Conservation (phyloP, 805 yeast species). For the Torulaspora microellipsoides region DNA sequence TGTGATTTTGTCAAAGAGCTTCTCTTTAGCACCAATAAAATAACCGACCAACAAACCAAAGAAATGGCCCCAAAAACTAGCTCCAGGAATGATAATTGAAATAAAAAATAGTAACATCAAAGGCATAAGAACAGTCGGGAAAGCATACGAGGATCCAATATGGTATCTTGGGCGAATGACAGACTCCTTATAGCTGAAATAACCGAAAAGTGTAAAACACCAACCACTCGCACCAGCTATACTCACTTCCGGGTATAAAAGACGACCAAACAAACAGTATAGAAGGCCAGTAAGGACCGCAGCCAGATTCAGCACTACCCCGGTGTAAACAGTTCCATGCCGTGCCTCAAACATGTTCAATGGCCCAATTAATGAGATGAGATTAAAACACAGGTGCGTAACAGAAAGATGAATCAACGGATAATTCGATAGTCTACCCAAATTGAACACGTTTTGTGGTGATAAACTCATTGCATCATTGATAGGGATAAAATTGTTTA, state of each 20-base stretch:
- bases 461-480: conserved; percentile 12
- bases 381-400: conserved; percentile 58
- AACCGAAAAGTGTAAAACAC: conserved; percentile 63
- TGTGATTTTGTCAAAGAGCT: conserved; percentile 49
- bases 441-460: conserved; percentile 13
- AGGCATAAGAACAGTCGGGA: conserved; percentile 63
- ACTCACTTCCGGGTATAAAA: conserved; percentile 47
- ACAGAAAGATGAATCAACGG: conserved; percentile 63
- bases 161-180: conserved; percentile 39
- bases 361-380: conserved; percentile 53
- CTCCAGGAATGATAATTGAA: conserved; percentile 54
- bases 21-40: conserved; percentile 46
- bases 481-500: conserved; percentile 23
- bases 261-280: conserved; percentile 44
- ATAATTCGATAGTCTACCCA: conserved; percentile 48
- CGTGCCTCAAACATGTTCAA: conserved; percentile 60
- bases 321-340: conserved; percentile 85
- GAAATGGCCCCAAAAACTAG: conserved; percentile 71
- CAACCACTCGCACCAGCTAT: conserved; percentile 72
- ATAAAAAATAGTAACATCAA: conserved; percentile 46
- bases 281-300: conserved; percentile 67
- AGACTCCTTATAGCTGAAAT: conserved; percentile 49
- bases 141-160: conserved; percentile 35
- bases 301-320: conserved; percentile 66
- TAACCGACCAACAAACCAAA: conserved; percentile 66